Evolutionary conservation across 768 basidiomycete genomes (phyloP), one percentile per base, ranked within the genome.

Genomic region (Daedaleopsis sinensis): DNA sequence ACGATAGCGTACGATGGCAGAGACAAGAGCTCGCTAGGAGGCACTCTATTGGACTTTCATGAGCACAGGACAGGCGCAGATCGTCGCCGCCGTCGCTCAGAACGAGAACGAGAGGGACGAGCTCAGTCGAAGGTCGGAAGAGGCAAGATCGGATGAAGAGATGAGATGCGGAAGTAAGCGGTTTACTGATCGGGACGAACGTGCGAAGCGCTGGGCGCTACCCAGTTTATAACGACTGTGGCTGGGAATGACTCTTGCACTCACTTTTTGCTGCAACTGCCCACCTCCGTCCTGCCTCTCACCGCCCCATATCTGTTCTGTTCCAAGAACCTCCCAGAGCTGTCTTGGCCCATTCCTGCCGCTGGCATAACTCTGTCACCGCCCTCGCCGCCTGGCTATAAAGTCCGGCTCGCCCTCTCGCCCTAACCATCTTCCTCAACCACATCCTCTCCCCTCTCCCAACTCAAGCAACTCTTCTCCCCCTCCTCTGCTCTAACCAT

Each of bases 401-500:
- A 55, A 55, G 48, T 32, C 36, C 52, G 27, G 27, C 4, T 32
- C 27, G 27, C 4, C 57, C 15, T 37, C 24, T 21, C 36, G 1
- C 18, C 32, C 59, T 23, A 42, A 36, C 48, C 27, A 47, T 43
- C 43, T n/a, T 36, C 27, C 27, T 32, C 21, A 18, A 52, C 18
- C 52, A 27, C 43, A 39, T 52, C 38, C 55, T 3, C 49, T 23
- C 15, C 38, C 6, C 8, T 24, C 32, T 32, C 12, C 13, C 42
- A 54, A 21, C 50, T 5, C 50, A 23, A 23, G 43, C 58, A 27
- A 44, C 21, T n/a, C 27, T 32, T 7, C 27, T 18, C 39, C 35
- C 44, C 27, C 27, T 10, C 48, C 50, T 46, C 52, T 47, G 27
- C 21, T 19, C 35, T 42, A 24, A 32, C 27, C 27, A 89, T 92